A percentile compares a stretch with the other conserved stretches of the same genome.
These are phyloP conservation scores for Vinca minor DNA, from an alignment of 257 asterid genomes.

Conservation along the genomic window DNA sequence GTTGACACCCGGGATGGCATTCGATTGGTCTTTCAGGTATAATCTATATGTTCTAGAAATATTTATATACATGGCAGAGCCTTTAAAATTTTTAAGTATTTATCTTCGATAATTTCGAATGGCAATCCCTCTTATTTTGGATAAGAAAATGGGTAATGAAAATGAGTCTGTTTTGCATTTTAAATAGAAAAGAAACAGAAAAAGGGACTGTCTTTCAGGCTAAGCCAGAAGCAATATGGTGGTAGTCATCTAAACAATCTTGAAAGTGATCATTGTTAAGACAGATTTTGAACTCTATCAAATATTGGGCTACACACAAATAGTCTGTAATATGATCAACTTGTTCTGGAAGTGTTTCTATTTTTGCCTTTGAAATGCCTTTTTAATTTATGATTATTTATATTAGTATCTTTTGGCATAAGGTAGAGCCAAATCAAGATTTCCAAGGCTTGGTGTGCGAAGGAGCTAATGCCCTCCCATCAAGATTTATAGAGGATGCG, in stretches of 20 bases:
- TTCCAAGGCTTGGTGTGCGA: constrained; percentile 95
- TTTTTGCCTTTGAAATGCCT: neutral
- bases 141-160: neutral
- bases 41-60: constrained; percentile 6
- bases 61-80: neutral
- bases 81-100: no score
- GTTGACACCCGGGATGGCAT: constrained; percentile 96
- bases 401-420: constrained; percentile 39
- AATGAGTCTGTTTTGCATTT: neutral
- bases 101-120: neutral
- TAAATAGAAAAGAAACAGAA: neutral
- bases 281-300: neutral
- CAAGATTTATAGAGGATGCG: constrained; percentile 82
- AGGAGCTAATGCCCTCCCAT: constrained; percentile 95
- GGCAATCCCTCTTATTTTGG: neutral
- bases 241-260: neutral
- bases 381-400: constrained; percentile 17
- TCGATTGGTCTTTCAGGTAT: constrained; percentile 90
- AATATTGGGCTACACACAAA: neutral
- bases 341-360: neutral
- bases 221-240: neutral
- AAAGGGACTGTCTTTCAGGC: neutral
- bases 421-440: constrained; percentile 99
- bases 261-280: neutral
- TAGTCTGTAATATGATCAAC: neutral